These are phyloP conservation scores for Colletotrichum godetiae DNA, from an alignment of 2,329 filamentous ascomycete species.

Conservation along the genomic window DNA sequence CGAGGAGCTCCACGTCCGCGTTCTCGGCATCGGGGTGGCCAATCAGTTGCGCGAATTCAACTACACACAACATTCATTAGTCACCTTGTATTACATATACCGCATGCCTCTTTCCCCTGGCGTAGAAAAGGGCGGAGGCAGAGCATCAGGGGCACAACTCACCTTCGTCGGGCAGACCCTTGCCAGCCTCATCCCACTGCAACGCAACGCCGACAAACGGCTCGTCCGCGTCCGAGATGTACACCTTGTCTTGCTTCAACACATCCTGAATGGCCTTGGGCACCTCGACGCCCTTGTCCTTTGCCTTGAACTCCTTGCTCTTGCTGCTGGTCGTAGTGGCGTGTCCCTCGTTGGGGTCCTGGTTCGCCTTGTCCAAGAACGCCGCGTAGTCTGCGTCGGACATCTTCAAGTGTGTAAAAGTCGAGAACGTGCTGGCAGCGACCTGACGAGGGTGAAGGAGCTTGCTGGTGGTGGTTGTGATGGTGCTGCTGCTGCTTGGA, in stretches of 20 bases:
- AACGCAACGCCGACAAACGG: slow-evolving; percentile 83
- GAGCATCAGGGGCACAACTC: slow-evolving; percentile 41
- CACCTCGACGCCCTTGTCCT: slow-evolving; percentile 66
- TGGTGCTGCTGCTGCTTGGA: neutral
- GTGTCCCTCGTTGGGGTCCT: slow-evolving; percentile 74
- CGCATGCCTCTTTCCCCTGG: neutral
- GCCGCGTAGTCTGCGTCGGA: slow-evolving; percentile 85
- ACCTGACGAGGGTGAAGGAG: neutral
- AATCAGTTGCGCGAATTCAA: slow-evolving; percentile 76
- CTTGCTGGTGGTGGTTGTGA: neutral
- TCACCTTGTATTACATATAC: neutral
- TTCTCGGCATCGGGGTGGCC: slow-evolving; percentile 63
- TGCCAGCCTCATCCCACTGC: slow-evolving; percentile 64
- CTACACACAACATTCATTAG: slow-evolving; percentile 3
- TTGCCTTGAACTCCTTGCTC: slow-evolving; percentile 59
- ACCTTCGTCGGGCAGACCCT: slow-evolving; percentile 72
- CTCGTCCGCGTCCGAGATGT: slow-evolving; percentile 86
- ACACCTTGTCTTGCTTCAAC: slow-evolving; percentile 70
- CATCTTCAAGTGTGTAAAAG: slow-evolving; percentile 58
- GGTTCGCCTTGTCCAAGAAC: slow-evolving; percentile 89
- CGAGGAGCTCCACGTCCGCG: slow-evolving; percentile 72
- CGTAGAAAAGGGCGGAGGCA: neutral
- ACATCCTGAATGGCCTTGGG: slow-evolving; percentile 67
- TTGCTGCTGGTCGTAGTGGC: slow-evolving; percentile 42
- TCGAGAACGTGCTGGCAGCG: slow-evolving; percentile 34